Conservation (phyloP, 2,329 filamentous ascomycete genomes). For the Colletotrichum ledebouriae region DNA sequence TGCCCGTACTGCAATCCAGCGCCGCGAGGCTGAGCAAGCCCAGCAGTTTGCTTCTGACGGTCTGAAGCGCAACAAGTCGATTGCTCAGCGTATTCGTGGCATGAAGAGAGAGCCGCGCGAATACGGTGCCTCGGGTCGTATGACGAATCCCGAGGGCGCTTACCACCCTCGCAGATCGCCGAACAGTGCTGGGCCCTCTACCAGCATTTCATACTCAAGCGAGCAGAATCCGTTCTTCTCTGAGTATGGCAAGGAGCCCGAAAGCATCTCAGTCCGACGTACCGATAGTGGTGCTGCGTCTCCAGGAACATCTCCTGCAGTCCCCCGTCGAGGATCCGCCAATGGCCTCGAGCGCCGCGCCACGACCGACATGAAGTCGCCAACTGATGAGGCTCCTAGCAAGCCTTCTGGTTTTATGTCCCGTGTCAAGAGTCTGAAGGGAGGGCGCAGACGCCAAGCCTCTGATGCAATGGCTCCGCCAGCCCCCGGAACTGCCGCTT, state of each 20-base stretch:
- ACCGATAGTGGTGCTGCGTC: slow-evolving; percentile 55
- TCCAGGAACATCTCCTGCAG: slow-evolving; percentile 71
- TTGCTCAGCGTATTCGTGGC: slow-evolving; percentile 90
- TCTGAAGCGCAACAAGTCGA: slow-evolving; percentile 90
- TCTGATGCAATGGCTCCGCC: slow-evolving; percentile 42
- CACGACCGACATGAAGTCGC: slow-evolving; percentile 68
- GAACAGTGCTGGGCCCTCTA: slow-evolving; percentile 52
- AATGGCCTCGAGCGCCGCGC: slow-evolving; percentile 71
- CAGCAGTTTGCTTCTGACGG: slow-evolving; percentile 68
- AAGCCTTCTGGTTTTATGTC: slow-evolving; percentile 73
- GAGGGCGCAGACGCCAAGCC: slow-evolving; percentile 63
- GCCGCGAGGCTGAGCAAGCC: slow-evolving; percentile 77
- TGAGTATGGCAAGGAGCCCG: slow-evolving; percentile 75
- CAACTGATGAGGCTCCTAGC: slow-evolving; percentile 57
- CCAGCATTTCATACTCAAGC: slow-evolving; percentile 53
- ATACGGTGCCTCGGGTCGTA: slow-evolving; percentile 69
- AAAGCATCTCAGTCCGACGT: slow-evolving; percentile 62
- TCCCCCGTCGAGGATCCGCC: slow-evolving; percentile 53
- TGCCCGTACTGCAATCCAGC: slow-evolving; percentile 81
- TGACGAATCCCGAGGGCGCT: slow-evolving; percentile 67
- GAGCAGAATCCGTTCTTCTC: slow-evolving; percentile 85
- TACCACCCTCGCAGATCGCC: slow-evolving; percentile 58
- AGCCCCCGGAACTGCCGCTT: slow-evolving; percentile 57
- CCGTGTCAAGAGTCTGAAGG: slow-evolving; percentile 86
- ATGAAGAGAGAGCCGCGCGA: slow-evolving; percentile 80